Evolutionary conservation across 495 filamentous ascomycete genomes (phyloP), one percentile per base, ranked within the genome.

Genomic region (Penicillium bovifimosum): DNA sequence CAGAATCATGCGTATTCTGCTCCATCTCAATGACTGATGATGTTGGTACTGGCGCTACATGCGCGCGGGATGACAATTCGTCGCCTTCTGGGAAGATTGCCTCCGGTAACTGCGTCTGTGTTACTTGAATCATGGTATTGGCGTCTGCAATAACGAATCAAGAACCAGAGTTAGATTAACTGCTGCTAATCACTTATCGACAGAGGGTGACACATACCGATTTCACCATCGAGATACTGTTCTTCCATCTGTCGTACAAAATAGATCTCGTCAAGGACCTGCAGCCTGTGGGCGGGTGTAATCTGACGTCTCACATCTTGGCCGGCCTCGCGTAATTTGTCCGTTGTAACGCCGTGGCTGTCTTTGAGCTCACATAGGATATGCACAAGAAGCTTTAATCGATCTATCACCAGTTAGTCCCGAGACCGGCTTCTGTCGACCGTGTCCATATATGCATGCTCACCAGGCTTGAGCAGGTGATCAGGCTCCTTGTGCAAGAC

Each of bases 401-500:
- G 77, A 53, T 86, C 84, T 88, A 42, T 49, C 5, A 11, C 27
- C 32, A 2, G 34, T 52, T 40, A 50, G 45, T 24, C 32, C 17
- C 9, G 11, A 42, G 14, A 18, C 18, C 14, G 14, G 16, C 9
- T 28, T 13, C 9, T 16, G 32, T 17, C 7, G 20, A 24, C 20
- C 4, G 20, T 2, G 20, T 2, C 4, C 4, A 24, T 2, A 24
- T 2, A 2, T 24, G 20, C 20, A 56, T 27, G 65, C 77, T 66
- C 70, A 90, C 88, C 83, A 55, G 74, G 72, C 64, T 86, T 93
- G 47, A 76, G 75, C 18, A 90, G 67, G 65, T 95, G 90, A 60
- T 95, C 88, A 0, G 90, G 90, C 65, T 95, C 90, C 50, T 78
- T 83, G 56, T 91, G 88, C 6, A 76, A 72, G 9, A 81, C 78